phyloP scores from a whole-genome alignment of 495 filamentous ascomycete species.

The Thermochaetoides thermophila region DNA sequence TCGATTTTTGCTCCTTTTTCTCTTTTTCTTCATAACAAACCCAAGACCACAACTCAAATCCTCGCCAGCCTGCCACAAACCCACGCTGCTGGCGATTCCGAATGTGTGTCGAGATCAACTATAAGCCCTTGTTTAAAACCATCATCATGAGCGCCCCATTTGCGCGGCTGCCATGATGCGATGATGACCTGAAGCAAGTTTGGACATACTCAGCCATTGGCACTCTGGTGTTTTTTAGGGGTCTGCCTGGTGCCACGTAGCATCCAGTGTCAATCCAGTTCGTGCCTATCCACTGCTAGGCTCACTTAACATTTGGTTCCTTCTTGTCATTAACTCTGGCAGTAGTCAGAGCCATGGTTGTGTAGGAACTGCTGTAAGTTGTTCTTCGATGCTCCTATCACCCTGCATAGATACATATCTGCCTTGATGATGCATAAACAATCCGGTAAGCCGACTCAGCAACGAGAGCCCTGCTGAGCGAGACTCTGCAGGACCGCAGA shows the following conservation, averaged over 20 bases:
- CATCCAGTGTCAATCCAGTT: not conserved
- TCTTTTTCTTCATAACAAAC: conserved; percentile 34
- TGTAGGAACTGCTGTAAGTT: too few relatives aligned
- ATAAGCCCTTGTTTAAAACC: conserved; percentile 85
- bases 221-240: too few relatives aligned
- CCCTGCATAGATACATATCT: conserved; percentile 1
- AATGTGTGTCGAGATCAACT: conserved; percentile 55
- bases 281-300: too few relatives aligned
- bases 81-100: conserved; percentile 74
- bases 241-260: too few relatives aligned
- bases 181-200: conserved; percentile 81
- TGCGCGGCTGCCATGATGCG: conserved; percentile 78
- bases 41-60: conserved; percentile 89
- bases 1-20: conserved; percentile 10
- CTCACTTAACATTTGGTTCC: too few relatives aligned
- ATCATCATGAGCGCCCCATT: conserved; percentile 88
- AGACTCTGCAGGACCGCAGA: not conserved
- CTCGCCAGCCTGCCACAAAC: conserved; percentile 50
- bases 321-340: too few relatives aligned
- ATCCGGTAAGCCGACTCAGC: conserved; percentile 26
- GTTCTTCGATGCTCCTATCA: not conserved
- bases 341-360: too few relatives aligned
- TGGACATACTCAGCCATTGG: conserved; percentile 25
- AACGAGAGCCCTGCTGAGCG: conserved; percentile 7
- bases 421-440: conserved; percentile 17